Base-by-base conservation (phyloP, 2,329 filamentous ascomycete species). In the Leptographium radiaticola region DNA sequence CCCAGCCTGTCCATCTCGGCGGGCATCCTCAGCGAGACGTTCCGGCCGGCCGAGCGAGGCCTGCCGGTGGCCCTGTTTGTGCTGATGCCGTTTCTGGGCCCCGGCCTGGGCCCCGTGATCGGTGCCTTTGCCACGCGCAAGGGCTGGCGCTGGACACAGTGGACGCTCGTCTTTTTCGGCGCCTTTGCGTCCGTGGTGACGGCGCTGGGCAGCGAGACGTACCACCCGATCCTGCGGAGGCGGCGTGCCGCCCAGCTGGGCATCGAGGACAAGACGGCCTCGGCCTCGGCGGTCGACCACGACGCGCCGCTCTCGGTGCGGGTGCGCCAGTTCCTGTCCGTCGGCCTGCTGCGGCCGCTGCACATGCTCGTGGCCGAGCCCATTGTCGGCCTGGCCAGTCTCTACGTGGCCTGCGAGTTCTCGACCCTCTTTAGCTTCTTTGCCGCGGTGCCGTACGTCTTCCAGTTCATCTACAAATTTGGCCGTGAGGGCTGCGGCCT, bases 311-410 rank as follows among this genome's bases (percentile, higher is more conserved):
- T 25, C 25, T 25, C 25, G 25, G 25, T 25, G 25, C 25, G 61
- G 4, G 45, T 70, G 33, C 60, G 58, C 20, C n/a, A 56, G 1
- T 74, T 76, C 55, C 56, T 73, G 3, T 65, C 70, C 0, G 64
- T 71, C 1, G 70, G 72, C 2, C 62, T 79, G 1, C 56, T 76
- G 16, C 69, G 77, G 13, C 79, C 79, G 0, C 20, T 81, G 0
- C 71, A 74, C 46, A 81, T 86, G 71, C 69, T 85, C 9, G 62
- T 81, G 44, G 73, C 75, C 1, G 82, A 86, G 60, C 81, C 81
- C 2, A 82, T 86, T 40, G 75, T 84, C 2, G 73, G 74, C 12
- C 78, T 81, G 53, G 64, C 73, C 40, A 73, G 70, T 44, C 60
- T 79, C 0, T 79, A 79, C 59, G 68, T 73, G 0, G 66, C 75